Conservation (phyloP, 805 yeast genomes). For the Lachancea kluyveri region DNA sequence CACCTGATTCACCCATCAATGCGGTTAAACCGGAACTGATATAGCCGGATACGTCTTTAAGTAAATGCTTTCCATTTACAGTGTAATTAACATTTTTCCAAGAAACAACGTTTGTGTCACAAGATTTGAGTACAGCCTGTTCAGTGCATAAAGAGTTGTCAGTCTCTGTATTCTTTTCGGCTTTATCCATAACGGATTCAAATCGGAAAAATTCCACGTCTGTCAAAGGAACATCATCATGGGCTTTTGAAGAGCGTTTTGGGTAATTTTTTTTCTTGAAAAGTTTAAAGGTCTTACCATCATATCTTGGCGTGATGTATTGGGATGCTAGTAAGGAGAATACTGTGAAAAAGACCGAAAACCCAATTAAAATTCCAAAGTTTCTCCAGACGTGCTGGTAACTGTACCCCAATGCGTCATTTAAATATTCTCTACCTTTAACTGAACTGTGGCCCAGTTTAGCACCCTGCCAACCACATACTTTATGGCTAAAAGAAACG, state of each 20-base stretch:
- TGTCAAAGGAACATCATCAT: no score
- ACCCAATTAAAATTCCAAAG: conserved; percentile 56
- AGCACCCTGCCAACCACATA: conserved; percentile 61
- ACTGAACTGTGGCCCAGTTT: conserved; percentile 45
- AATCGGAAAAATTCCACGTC: no score
- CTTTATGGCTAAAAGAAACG: conserved; percentile 33
- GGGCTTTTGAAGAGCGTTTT: no score
- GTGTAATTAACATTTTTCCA: conserved; percentile 60
- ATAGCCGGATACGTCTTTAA: conserved; percentile 52
- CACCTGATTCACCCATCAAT: no score
- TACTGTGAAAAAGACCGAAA: conserved; percentile 33
- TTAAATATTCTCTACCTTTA: conserved; percentile 51
- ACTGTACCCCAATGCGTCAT: conserved; percentile 40
- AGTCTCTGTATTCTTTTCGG: no score
- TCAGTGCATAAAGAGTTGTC: no score
- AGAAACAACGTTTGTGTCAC: conserved; percentile 40
- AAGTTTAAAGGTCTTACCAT: conserved; percentile 10
- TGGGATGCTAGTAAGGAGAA: conserved; percentile 30
- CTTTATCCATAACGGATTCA: no score
- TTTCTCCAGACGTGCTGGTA: conserved; percentile 72
- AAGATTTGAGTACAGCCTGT: no score
- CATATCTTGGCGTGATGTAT: conserved; percentile 23
- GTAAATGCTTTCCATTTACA: conserved; percentile 33
- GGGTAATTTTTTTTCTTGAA: background rate
- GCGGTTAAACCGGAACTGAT: conserved; percentile 61